Evolutionary conservation across 345 rosid species (phyloP).

Genomic region (Citrus glauca): DNA sequence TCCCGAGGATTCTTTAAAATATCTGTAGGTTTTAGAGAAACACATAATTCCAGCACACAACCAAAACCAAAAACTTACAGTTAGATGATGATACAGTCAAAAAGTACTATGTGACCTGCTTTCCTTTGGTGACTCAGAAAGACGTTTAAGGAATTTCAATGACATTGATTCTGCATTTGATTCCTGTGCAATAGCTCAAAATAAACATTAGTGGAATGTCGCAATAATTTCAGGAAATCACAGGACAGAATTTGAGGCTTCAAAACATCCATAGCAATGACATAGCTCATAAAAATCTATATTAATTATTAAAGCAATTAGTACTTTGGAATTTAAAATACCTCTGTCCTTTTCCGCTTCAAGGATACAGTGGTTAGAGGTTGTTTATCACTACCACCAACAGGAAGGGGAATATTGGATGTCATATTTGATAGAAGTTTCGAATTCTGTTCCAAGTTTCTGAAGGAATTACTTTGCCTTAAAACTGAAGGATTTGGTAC

Average conservation of each 20-base stretch:
- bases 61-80: not conserved
- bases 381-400: slow-evolving; percentile 30
- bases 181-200: slow-evolving; percentile 39
- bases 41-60: slow-evolving; percentile 1
- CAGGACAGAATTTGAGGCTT: not conserved
- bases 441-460: slow-evolving; percentile 27
- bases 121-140: slow-evolving; percentile 52
- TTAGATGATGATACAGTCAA: not conserved
- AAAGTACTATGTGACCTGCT: slow-evolving; percentile 44
- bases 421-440: slow-evolving; percentile 23
- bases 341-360: slow-evolving; percentile 71
- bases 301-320: not conserved
- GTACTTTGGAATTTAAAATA: slow-evolving; percentile 12
- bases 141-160: slow-evolving; percentile 51
- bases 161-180: slow-evolving; percentile 27
- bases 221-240: not conserved
- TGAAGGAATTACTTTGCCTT: slow-evolving; percentile 25
- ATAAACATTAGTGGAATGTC: not conserved
- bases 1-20: slow-evolving; percentile 23
- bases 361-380: slow-evolving; percentile 33
- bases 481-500: slow-evolving; percentile 27
- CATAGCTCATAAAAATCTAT: not conserved
- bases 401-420: slow-evolving; percentile 24
- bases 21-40: slow-evolving; percentile 32
- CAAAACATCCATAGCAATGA: slow-evolving; percentile 6